Conservation (phyloP, 306 rosid species). For the Pueraria montana region DNA sequence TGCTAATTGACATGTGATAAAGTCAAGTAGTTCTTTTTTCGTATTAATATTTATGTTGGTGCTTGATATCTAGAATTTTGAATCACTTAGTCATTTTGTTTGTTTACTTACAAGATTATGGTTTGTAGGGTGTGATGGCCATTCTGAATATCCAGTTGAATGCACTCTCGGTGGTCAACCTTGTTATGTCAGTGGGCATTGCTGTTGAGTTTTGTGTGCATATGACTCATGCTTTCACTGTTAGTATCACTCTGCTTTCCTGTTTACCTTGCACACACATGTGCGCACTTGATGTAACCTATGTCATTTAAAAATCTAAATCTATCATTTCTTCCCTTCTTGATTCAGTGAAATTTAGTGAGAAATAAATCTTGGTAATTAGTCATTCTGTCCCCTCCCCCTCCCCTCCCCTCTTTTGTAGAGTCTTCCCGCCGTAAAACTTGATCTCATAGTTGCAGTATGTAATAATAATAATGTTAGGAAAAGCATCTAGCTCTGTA, state of each 20-base stretch:
- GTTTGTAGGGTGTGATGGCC: slow-evolving; percentile 95
- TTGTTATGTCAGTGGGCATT: slow-evolving; percentile 97
- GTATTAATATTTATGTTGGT: slow-evolving; percentile 14
- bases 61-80: slow-evolving; percentile 36
- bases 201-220: slow-evolving; percentile 99
- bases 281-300: not conserved
- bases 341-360: slow-evolving; percentile 29
- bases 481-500: slow-evolving; percentile 3
- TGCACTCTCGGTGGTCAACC: slow-evolving; percentile 96
- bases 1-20: slow-evolving; percentile 24
- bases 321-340: slow-evolving; percentile 18
- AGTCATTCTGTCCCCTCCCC: not conserved
- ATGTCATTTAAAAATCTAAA: not conserved
- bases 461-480: not conserved
- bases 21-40: slow-evolving; percentile 6
- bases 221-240: slow-evolving; percentile 89
- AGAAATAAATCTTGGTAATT: slow-evolving; percentile 4
- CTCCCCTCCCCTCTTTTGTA: too few species aligned
- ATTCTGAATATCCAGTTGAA: slow-evolving; percentile 93
- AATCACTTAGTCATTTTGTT: slow-evolving; percentile 31
- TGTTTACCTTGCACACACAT: slow-evolving; percentile 4
- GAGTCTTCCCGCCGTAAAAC: not conserved
- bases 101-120: slow-evolving; percentile 48
- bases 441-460: not conserved
- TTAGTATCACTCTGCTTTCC: slow-evolving; percentile 63